Evolutionary conservation across 2,329 filamentous ascomycete genomes (phyloP).

Genomic region (Diplocarpon mali): DNA sequence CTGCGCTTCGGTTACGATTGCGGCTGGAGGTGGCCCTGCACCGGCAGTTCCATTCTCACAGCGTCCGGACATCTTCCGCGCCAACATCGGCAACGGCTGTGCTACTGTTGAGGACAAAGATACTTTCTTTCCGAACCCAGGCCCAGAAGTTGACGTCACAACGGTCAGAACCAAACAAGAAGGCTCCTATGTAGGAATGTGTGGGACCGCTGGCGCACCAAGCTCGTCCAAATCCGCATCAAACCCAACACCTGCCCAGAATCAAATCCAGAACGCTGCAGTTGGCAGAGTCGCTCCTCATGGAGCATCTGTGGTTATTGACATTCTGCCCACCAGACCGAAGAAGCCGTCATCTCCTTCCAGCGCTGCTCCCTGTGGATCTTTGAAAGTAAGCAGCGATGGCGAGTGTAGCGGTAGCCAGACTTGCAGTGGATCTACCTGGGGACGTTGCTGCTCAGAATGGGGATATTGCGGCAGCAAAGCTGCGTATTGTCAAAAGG

Average conservation of each 20-base stretch:
- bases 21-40: conserved; percentile 11
- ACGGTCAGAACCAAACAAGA: conserved; percentile 4
- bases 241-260: neutral
- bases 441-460: conserved; percentile 5
- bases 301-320: too few species aligned
- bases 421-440: conserved; percentile 5
- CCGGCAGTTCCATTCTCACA: conserved; percentile 30
- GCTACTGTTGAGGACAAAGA: conserved; percentile 36
- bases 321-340: too few species aligned
- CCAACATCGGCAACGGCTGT: conserved; percentile 44
- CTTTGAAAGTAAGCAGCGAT: conserved; percentile 1
- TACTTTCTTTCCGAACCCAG: conserved; percentile 44
- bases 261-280: neutral
- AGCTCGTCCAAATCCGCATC: conserved; percentile 9
- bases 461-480: conserved; percentile 8
- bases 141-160: conserved; percentile 29
- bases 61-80: conserved; percentile 47
- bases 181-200: conserved; percentile 18
- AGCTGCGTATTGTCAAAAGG: conserved; percentile 2
- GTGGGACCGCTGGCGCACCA: conserved; percentile 16
- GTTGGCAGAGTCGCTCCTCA: too few species aligned
- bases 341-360: neutral
- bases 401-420: neutral
- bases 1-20: conserved; percentile 46
- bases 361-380: neutral